Percentiles rank a stretch among this genome's conserved stretches.
These are phyloP conservation scores for Kwoniella pini DNA, from an alignment of 768 basidiomycete genomes.

Conservation along the genomic window DNA sequence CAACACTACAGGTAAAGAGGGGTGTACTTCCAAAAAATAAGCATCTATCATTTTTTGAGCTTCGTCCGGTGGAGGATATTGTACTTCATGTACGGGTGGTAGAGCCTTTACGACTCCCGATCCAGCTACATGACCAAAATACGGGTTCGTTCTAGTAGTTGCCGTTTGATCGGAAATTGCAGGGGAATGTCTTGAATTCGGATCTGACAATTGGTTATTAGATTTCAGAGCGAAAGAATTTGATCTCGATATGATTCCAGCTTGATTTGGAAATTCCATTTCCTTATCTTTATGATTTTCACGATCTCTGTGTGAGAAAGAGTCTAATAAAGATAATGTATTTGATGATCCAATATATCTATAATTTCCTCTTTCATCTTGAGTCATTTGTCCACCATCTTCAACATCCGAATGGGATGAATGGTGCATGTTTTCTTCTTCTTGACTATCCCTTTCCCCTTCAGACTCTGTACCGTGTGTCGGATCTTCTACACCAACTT, in stretches of 20 bases:
- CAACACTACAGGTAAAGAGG: conserved; percentile 81
- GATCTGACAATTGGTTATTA: not conserved
- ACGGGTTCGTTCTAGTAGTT: conserved; percentile 29
- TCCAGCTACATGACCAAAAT: conserved; percentile 48
- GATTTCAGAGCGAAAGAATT: conserved; percentile 11
- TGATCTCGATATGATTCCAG: not conserved
- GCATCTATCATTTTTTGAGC: conserved; percentile 65
- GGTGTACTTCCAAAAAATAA: conserved; percentile 84
- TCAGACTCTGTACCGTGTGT: not conserved
- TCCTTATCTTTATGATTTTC: conserved; percentile 36
- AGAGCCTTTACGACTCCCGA: conserved; percentile 47
- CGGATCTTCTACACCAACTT: not conserved
- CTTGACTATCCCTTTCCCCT: conserved; percentile 9
- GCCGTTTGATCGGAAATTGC: conserved; percentile 11
- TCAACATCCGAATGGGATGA: conserved; percentile 13
- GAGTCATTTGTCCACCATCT: conserved; percentile 44
- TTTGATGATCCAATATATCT: conserved; percentile 49
- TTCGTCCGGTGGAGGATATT: conserved; percentile 29
- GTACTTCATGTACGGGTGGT: conserved; percentile 43
- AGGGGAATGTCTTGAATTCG: conserved; percentile 17
- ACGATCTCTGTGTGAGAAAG: conserved; percentile 54
- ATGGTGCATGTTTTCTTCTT: conserved; percentile 5
- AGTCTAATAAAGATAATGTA: conserved; percentile 44
- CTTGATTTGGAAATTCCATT: not conserved
- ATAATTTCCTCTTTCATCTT: conserved; percentile 47